Conservation (phyloP, 2,329 filamentous ascomycete genomes). For the Stemphylium lycopersici region DNA sequence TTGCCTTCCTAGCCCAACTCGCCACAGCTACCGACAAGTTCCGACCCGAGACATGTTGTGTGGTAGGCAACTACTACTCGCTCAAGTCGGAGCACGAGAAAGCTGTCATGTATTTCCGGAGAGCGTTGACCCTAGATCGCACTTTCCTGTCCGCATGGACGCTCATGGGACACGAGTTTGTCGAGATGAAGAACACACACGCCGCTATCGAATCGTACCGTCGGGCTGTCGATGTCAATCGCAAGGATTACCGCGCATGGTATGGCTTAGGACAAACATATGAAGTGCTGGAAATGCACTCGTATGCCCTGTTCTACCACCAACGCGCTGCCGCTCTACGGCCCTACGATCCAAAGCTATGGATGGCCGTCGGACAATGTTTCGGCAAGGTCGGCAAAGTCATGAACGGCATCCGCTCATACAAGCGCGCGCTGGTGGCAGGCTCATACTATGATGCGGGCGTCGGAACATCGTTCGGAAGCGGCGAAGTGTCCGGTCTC, state of each 20-base stretch:
- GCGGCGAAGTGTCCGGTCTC: slow-evolving; percentile 50
- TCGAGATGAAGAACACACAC: slow-evolving; percentile 98
- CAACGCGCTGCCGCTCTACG: slow-evolving; percentile 90
- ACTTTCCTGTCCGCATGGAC: slow-evolving; percentile 96
- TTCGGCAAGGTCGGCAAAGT: slow-evolving; percentile 86
- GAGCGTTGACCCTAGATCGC: slow-evolving; percentile 87
- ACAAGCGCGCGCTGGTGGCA: slow-evolving; percentile 88
- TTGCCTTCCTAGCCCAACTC: slow-evolving; percentile 90
- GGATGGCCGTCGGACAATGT: slow-evolving; percentile 93
- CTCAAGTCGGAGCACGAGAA: slow-evolving; percentile 95
- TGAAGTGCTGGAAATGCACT: slow-evolving; percentile 96
- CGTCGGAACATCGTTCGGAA: slow-evolving; percentile 55
- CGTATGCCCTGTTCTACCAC: slow-evolving; percentile 97
- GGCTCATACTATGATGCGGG: slow-evolving; percentile 83
- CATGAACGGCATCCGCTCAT: slow-evolving; percentile 90
- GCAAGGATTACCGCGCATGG: slow-evolving; percentile 96
- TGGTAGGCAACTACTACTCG: slow-evolving; percentile 97
- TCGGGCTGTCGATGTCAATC: slow-evolving; percentile 92
- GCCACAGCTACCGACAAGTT: slow-evolving; percentile 94
- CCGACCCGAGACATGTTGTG: slow-evolving; percentile 93
- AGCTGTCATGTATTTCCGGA: slow-evolving; percentile 95
- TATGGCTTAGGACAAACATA: slow-evolving; percentile 97
- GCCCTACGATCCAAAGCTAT: slow-evolving; percentile 99
- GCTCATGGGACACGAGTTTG: slow-evolving; percentile 97
- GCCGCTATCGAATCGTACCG: slow-evolving; percentile 97